Conservation (phyloP, 75 land plant species). For the Pinus albicaulis region DNA sequence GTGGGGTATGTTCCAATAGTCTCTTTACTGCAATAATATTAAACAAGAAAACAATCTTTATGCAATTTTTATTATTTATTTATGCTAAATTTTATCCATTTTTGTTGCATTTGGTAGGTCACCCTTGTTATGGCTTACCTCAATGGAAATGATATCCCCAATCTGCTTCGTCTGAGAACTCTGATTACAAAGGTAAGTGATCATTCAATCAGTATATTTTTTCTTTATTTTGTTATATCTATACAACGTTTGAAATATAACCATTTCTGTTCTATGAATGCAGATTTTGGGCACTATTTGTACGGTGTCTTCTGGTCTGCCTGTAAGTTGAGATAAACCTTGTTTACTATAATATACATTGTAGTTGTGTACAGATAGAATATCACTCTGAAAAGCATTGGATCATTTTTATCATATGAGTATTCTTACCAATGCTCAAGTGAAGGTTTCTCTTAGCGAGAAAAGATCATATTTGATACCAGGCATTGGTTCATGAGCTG, state of each 20-base stretch:
- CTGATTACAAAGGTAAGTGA: slow-evolving; percentile 30
- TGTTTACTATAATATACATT: background rate
- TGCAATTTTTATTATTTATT: no score
- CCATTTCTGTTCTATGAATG: background rate
- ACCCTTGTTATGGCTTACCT: slow-evolving; percentile 53
- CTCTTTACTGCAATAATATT: background rate
- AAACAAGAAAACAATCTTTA: background rate
- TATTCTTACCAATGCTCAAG: background rate
- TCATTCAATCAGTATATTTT: background rate
- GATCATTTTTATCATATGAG: background rate
- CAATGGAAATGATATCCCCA: no score
- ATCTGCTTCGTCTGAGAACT: no score
- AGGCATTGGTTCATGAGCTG: no score
- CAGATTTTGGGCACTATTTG: slow-evolving; percentile 46
- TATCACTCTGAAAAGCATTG: background rate
- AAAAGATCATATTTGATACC: background rate
- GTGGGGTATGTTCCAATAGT: no score
- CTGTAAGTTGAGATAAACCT: slow-evolving; percentile 18
- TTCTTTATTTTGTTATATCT: no score
- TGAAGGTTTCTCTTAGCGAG: background rate
- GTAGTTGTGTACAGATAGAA: background rate
- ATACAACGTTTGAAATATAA: background rate
- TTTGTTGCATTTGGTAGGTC: slow-evolving; percentile 15
- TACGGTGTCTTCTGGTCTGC: slow-evolving; percentile 41
- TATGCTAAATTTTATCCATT: background rate